A percentile compares a stretch with the other conserved stretches of the same genome.
phyloP scores from a whole-genome alignment of 306 rosid species.

The Senna siamea region DNA sequence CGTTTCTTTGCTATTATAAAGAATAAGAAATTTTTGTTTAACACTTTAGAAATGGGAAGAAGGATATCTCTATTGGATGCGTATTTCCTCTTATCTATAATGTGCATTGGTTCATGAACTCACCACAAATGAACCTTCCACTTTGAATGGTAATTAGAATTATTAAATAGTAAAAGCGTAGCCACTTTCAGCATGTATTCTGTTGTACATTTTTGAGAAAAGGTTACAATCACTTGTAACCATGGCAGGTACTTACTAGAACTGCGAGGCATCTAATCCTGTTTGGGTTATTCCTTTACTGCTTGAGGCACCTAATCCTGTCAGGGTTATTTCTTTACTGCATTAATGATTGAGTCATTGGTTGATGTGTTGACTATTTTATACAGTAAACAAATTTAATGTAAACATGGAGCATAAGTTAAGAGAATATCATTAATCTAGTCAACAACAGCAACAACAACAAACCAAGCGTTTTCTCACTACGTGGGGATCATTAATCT shows the following conservation, averaged over 20 bases:
- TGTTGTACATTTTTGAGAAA: background rate
- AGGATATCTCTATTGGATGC: constrained; percentile 12
- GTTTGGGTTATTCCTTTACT: constrained; percentile 4
- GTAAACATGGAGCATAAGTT: background rate
- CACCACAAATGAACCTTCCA: background rate
- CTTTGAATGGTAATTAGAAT: constrained; percentile 15
- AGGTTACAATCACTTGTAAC: constrained; percentile 19
- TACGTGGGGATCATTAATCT: background rate
- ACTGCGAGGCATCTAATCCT: background rate
- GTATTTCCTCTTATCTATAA: constrained; percentile 23
- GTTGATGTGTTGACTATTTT: constrained; percentile 24
- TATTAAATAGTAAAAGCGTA: background rate
- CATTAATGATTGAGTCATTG: constrained; percentile 19
- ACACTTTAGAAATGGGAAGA: constrained; percentile 14
- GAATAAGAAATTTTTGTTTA: background rate
- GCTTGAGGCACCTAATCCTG: background rate
- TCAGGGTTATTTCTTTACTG: background rate
- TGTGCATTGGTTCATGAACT: background rate
- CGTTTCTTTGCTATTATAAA: background rate
- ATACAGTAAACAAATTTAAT: background rate
- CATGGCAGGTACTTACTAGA: constrained; percentile 6
- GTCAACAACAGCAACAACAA: no score
- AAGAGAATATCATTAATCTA: background rate
- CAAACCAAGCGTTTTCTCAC: no score
- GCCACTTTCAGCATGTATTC: background rate